phyloP scores from a whole-genome alignment of 176 grass and related monocot genomes.

The Cenchrus purpureus region DNA sequence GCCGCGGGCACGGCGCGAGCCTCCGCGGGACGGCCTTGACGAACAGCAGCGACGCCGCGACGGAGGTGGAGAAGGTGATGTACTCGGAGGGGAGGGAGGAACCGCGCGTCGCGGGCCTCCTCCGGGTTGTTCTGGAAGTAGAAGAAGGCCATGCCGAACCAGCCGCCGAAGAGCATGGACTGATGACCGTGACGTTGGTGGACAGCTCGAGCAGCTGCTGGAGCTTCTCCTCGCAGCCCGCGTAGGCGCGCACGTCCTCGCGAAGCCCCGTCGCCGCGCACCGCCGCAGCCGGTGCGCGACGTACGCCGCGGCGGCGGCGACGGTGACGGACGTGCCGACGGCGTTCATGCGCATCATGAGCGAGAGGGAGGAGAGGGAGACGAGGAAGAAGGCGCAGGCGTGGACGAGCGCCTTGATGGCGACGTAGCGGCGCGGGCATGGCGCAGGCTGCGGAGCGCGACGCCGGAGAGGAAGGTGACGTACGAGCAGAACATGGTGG shows the following conservation, averaged over 20 bases:
- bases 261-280: not conserved
- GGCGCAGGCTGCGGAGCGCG: not conserved
- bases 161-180: conserved; percentile 12
- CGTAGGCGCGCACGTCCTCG: not conserved
- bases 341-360: conserved; percentile 18
- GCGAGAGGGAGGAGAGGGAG: conserved; percentile 2
- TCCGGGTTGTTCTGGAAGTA: conserved; percentile 9
- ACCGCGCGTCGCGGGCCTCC: not conserved
- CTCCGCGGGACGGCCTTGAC: not conserved
- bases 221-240: not conserved
- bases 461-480: not conserved
- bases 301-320: not conserved
- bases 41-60: conserved; percentile 8
- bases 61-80: conserved; percentile 16
- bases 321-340: not conserved
- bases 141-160: conserved; percentile 12
- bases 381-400: not conserved
- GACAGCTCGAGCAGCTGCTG: conserved; percentile 9
- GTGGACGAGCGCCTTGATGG: conserved; percentile 18
- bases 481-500: not conserved
- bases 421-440: not conserved
- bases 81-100: not conserved
- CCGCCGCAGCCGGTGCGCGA: not conserved
- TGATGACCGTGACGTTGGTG: not conserved
- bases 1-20: too few relatives aligned